Evolutionary conservation across 1,284 basidiomycete species (phyloP).

Genomic region (Meripilus lineatus): DNA sequence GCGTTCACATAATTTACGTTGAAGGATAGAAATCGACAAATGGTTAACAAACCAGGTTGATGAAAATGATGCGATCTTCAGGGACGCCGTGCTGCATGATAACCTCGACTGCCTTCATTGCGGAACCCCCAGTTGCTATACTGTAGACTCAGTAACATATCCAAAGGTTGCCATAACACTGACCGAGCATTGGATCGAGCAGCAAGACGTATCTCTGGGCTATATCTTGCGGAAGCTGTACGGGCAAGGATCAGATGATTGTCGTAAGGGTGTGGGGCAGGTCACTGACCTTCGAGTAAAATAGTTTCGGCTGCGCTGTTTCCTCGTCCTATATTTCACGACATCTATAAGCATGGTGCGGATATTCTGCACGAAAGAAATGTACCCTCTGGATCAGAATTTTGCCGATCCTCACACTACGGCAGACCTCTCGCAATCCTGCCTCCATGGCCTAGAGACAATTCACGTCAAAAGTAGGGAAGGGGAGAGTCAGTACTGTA

Average conservation of each 20-base stretch:
- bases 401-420: slow-evolving; percentile 88
- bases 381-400: slow-evolving; percentile 89
- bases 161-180: slow-evolving; percentile 18
- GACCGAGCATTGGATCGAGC: slow-evolving; percentile 96
- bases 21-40: too few species aligned
- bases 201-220: slow-evolving; percentile 88
- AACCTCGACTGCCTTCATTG: slow-evolving; percentile 96
- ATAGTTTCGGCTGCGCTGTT: slow-evolving; percentile 85
- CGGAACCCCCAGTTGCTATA: slow-evolving; percentile 92
- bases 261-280: not conserved
- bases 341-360: not conserved
- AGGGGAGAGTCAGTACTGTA: not conserved
- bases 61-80: slow-evolving; percentile 91
- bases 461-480: not conserved
- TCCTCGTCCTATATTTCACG: slow-evolving; percentile 73
- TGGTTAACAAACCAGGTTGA: slow-evolving; percentile 73
- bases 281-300: slow-evolving; percentile 69
- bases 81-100: slow-evolving; percentile 87
- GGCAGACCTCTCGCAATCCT: slow-evolving; percentile 90
- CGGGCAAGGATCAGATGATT: not conserved
- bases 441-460: slow-evolving; percentile 84
- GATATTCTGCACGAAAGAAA: too few species aligned
- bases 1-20: too few species aligned
- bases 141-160: not conserved
- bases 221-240: slow-evolving; percentile 90